Conservation (phyloP, 441 rosid species). For the Erysimum cheiri region DNA sequence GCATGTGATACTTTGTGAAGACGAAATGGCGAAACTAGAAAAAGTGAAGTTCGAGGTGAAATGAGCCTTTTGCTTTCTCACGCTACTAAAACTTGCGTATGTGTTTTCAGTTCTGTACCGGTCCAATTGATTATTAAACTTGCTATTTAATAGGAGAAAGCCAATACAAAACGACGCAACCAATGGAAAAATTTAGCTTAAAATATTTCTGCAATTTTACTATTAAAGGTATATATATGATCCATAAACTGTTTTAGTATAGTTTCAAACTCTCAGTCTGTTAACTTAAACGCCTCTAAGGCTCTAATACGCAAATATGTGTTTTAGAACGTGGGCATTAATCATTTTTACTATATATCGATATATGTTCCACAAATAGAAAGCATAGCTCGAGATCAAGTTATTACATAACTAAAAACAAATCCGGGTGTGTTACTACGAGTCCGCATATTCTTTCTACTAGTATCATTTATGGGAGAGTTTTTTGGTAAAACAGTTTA, state of each 20-base stretch:
- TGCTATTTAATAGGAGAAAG: conserved; percentile 3
- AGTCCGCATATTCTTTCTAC: neutral
- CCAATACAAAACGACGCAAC: neutral
- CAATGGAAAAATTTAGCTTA: neutral
- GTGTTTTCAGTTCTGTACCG: conserved; percentile 10
- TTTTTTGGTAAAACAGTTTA: too few relatives aligned
- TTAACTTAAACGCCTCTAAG: neutral
- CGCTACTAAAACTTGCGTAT: conserved; percentile 23
- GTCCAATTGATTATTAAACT: neutral
- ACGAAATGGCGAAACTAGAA: conserved; percentile 25
- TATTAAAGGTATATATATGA: neutral
- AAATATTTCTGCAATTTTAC: too few relatives aligned
- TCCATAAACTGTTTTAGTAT: too few relatives aligned
- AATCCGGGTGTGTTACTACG: neutral
- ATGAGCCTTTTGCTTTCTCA: conserved; percentile 38
- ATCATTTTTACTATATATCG: neutral
- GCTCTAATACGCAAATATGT: too few relatives aligned
- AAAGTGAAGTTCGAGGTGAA: conserved; percentile 33
- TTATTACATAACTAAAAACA: neutral
- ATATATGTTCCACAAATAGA: neutral
- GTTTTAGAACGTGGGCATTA: neutral
- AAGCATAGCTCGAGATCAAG: neutral
- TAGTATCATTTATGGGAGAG: too few relatives aligned
- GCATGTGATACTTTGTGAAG: conserved; percentile 41
- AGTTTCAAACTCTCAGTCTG: neutral